These are phyloP conservation scores for Miscanthus sacchariflorus DNA, from an alignment of 202 grass and related monocot genomes.

Conservation along the genomic window DNA sequence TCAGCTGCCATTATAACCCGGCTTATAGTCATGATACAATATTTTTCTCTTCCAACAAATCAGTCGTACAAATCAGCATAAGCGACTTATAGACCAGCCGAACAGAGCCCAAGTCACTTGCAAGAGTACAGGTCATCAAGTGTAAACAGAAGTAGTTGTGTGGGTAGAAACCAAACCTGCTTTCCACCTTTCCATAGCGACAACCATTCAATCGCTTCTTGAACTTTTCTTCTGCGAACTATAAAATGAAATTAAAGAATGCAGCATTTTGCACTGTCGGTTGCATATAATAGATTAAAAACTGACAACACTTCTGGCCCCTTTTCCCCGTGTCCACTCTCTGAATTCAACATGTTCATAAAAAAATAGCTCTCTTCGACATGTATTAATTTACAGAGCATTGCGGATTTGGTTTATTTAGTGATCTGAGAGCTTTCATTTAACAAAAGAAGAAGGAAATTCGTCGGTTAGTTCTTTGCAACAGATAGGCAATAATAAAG, in stretches of 20 bases:
- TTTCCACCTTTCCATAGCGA: neutral
- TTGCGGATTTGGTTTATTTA: neutral
- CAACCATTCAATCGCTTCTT: neutral
- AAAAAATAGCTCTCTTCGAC: neutral
- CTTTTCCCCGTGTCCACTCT: neutral
- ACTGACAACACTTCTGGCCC: neutral
- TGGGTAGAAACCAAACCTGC: neutral
- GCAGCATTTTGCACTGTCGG: slow-evolving; percentile 30
- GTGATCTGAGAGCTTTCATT: neutral
- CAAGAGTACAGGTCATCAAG: slow-evolving; percentile 7
- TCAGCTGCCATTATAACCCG: too few species aligned
- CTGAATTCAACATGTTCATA: slow-evolving; percentile 4
- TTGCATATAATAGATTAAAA: neutral
- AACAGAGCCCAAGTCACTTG: neutral
- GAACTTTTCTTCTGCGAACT: neutral
- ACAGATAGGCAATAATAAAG: slow-evolving; percentile 11
- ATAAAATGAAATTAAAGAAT: neutral
- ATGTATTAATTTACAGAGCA: neutral
- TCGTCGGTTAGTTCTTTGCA: slow-evolving; percentile 4
- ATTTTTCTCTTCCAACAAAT: too few species aligned
- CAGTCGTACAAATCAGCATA: too few species aligned
- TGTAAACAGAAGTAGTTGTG: slow-evolving; percentile 21
- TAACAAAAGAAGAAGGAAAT: neutral
- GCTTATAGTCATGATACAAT: too few species aligned
- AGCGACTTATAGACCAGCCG: too few species aligned